Base-by-base conservation (phyloP, 176 grass and related monocot genomes). In the Thinopyrum elongatum region DNA sequence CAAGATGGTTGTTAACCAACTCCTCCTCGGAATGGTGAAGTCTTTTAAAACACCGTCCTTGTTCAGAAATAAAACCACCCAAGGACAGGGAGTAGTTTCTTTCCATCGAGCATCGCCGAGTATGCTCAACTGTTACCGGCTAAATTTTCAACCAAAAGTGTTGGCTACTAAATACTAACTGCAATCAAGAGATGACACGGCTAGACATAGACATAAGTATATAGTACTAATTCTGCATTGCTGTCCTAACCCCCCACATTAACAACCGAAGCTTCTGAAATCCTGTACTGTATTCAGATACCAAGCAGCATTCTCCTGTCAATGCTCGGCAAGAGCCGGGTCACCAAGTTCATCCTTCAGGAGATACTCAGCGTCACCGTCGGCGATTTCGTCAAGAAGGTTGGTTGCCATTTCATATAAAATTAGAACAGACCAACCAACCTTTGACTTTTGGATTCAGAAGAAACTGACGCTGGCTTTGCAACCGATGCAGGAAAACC, bases 241-340 rank as follows among this genome's bases (percentile, higher is more conserved):
- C 14, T 87, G 70, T 85, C 23, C 25, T 82, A 27, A 61, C 63
- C 21, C 38, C 17, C 49, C 46, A 44, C 46, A 55, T 80, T 41
- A 51, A 68, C 13, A 1, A 76, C 42, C 0, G 42, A 79, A 58
- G 47, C 42, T 65, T 41, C 36, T 73, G 34, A 63, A 33, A 65
- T 55, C 6, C 25, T 88, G 26, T 82, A 62, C 19, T 79, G 74
- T 42, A 29, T 82, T 30, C 55, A 95, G 93, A 88, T 95, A 77
- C 90, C 90, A 41, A 95, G 80, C 77, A 95, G 86, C 84, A 91
- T 89, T 49, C 78, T 95, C 28, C 76, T 91, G 66, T 86, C 90
- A 62, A 93, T 95, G 86, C 90, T 95, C 11, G 93, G 93, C 44
- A 92, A 75, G 87, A 90, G 89, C 80, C 88, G 93, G 46, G 90